Evolutionary conservation across 108 stramenopile species (phyloP).

Genomic region (Fragilaria crotonensis): DNA sequence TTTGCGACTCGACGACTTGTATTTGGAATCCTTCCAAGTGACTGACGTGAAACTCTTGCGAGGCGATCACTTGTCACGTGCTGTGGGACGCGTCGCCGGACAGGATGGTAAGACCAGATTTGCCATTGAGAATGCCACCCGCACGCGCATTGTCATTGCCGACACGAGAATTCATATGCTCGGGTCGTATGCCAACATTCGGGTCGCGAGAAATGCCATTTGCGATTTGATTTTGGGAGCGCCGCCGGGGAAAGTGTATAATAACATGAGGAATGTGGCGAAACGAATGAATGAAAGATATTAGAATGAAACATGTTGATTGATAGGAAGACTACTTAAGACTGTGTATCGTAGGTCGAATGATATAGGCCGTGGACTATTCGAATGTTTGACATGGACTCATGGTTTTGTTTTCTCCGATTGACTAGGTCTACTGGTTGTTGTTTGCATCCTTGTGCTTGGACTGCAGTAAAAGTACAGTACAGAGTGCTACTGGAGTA

Average conservation of each 20-base stretch:
- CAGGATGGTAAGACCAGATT: conserved; percentile 97
- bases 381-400: too few species aligned
- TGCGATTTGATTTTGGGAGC: conserved; percentile 98
- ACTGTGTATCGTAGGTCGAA: too few species aligned
- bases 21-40: conserved; percentile 95
- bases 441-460: too few species aligned
- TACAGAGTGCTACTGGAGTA: too few species aligned
- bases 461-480: too few species aligned
- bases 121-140: conserved; percentile 99
- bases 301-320: too few species aligned
- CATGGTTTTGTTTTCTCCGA: too few species aligned
- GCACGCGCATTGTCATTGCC: conserved; percentile 96
- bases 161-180: conserved; percentile 95
- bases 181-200: conserved; percentile 92
- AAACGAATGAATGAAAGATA: conserved; percentile 96
- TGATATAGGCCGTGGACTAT: too few species aligned
- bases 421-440: too few species aligned
- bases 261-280: conserved; percentile 98
- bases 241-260: conserved; percentile 99
- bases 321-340: too few species aligned
- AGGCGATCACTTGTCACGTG: conserved; percentile 96
- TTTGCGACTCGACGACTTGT: conserved; percentile 96
- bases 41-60: conserved; percentile 93
- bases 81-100: conserved; percentile 97
- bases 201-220: conserved; percentile 97